These are phyloP conservation scores for Microsporum ferrugineum DNA, from an alignment of 2,329 filamentous ascomycete genomes.

Conservation along the genomic window DNA sequence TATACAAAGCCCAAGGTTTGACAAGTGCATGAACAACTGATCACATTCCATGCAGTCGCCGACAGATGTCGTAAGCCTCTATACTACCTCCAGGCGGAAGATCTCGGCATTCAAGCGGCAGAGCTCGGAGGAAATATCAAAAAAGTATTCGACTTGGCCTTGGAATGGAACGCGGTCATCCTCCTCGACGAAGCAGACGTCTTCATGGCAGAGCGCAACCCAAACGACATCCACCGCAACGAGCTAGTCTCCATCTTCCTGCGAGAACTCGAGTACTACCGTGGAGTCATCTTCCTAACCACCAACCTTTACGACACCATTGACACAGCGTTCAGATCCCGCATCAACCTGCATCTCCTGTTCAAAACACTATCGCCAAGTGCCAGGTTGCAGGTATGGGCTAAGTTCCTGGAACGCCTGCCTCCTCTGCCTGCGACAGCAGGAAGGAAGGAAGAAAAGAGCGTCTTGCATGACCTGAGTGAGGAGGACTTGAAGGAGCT, in stretches of 20 bases:
- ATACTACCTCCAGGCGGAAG: slow-evolving; percentile 12
- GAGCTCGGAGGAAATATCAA: slow-evolving; percentile 18
- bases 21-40: slow-evolving; percentile 17
- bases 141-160: slow-evolving; percentile 20
- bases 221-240: slow-evolving; percentile 17
- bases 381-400: slow-evolving; percentile 35
- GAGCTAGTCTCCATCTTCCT: slow-evolving; percentile 17
- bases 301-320: slow-evolving; percentile 25
- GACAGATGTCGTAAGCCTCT: slow-evolving; percentile 6
- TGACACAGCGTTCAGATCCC: slow-evolving; percentile 31
- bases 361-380: slow-evolving; percentile 33
- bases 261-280: slow-evolving; percentile 19
- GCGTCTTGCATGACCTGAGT: slow-evolving; percentile 2
- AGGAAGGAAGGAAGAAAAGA: background rate
- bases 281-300: slow-evolving; percentile 24
- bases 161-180: slow-evolving; percentile 16
- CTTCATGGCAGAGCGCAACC: slow-evolving; percentile 17
- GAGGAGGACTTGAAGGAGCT: slow-evolving; percentile 31
- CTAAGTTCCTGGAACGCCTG: slow-evolving; percentile 33
- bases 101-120: slow-evolving; percentile 13
- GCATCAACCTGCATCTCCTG: slow-evolving; percentile 39
- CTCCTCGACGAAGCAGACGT: slow-evolving; percentile 23
- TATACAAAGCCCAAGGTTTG: slow-evolving; percentile 4
- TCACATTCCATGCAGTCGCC: slow-evolving; percentile 12
- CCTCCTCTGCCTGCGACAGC: slow-evolving; percentile 20